phyloP scores from a whole-genome alignment of 345 rosid species.

The Ceriops zippeliana region DNA sequence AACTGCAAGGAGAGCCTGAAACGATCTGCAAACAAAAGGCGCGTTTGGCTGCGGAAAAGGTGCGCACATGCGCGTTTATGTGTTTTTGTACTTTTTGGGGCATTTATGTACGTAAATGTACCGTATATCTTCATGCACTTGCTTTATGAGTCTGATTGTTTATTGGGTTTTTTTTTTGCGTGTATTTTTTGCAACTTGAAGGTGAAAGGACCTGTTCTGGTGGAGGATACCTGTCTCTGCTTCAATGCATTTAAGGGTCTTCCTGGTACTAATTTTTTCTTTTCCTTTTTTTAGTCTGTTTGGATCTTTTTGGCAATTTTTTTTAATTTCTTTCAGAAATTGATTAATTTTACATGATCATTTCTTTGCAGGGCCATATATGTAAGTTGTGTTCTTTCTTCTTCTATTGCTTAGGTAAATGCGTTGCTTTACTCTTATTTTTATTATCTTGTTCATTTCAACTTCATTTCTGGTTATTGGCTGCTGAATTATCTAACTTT shows the following conservation, averaged over 20 bases:
- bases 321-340: neutral
- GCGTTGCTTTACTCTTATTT: neutral
- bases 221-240: constrained; percentile 96
- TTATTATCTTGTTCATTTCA: neutral
- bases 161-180: neutral
- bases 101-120: neutral
- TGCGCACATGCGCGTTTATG: neutral
- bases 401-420: constrained; percentile 2
- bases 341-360: constrained; percentile 9
- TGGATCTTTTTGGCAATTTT: neutral
- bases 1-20: constrained; percentile 93
- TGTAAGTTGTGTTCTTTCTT: constrained; percentile 51
- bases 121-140: too few species aligned
- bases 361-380: constrained; percentile 82
- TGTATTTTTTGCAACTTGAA: constrained; percentile 23
- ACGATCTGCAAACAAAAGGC: constrained; percentile 88
- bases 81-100: neutral
- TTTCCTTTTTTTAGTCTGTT: neutral
- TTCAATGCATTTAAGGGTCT: constrained; percentile 91
- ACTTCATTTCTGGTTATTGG: neutral
- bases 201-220: constrained; percentile 92
- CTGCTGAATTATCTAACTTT: too few species aligned
- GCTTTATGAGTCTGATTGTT: too few species aligned
- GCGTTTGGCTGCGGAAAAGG: constrained; percentile 84
- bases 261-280: constrained; percentile 50